Evolutionary conservation across 1,284 basidiomycete genomes (phyloP), one percentile per base, ranked within the genome.

Genomic region (Cryptococcus hybrid): DNA sequence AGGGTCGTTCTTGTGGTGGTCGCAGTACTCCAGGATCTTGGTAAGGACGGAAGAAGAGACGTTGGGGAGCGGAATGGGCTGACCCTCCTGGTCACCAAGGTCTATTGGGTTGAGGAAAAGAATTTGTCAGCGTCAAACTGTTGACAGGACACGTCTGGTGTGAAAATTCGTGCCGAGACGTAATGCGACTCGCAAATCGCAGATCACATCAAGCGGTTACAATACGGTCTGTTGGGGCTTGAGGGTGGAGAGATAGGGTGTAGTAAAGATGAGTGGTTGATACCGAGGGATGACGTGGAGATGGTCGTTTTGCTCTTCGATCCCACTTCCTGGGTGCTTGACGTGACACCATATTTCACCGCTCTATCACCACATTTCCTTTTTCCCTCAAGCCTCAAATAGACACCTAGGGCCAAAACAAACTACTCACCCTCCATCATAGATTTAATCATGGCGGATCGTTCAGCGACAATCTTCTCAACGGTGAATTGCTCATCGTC

Each of bases 1-100:
- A 35, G 94, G 92, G 79, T 99, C 96, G 70, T 88, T 88, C 66
- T 92, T 89, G 81, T 99, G 96, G 80, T 99, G 93, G 71, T 97
- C 93, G 84, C 96, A 99, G 84, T 97, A 99, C 77, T 99, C 96
- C 49, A 99, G 84, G 56, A 99, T 93, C 88, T 99, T 99, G 83
- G 92, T 94, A 75, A 99, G 81, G 5, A 99, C 96, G 65, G 88
- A 90, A 6, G 94, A 91, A 7, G 93, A 92, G 13, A 99, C 96
- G 76, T 98, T 99, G 59, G 94, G 93, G 8, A 99, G 82, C 51
- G 96, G 96, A 74, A 99, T 99, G 56, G 92, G 86, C 73, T 90
- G 88, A 59, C 82, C 79, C 78, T 92, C 90, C 64, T 86, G 87
- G 79, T 92, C 91, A 67, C 92, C 92, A 54, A 97, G 88, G 80